phyloP scores from a whole-genome alignment of 2,329 filamentous ascomycete genomes.

The Botrytis tulipae region DNA sequence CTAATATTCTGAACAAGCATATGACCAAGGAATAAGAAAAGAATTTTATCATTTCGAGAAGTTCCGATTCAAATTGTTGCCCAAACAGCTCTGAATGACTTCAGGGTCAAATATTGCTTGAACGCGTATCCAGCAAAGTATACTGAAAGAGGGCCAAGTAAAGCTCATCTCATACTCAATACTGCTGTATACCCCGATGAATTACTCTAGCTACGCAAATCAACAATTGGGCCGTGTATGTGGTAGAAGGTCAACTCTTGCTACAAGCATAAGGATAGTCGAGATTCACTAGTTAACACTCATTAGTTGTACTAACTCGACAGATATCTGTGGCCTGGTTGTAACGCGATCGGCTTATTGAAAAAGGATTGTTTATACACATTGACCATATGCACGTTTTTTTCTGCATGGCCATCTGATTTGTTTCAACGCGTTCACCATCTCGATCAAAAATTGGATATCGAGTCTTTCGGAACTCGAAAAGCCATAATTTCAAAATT shows the following conservation, averaged over 20 bases:
- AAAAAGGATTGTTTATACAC: background rate
- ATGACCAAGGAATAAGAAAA: background rate
- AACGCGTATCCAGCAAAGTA: background rate
- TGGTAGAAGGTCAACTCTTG: background rate
- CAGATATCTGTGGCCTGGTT: background rate
- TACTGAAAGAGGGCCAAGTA: background rate
- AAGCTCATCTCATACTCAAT: background rate
- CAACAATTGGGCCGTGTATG: too few relatives aligned
- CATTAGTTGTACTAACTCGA: background rate
- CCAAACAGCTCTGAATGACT: background rate
- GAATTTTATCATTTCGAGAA: background rate
- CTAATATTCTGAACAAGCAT: background rate
- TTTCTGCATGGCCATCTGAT: background rate
- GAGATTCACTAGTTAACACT: background rate
- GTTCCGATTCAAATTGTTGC: background rate
- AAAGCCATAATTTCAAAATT: background rate
- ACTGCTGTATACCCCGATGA: background rate
- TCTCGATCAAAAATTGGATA: background rate
- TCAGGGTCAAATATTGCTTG: background rate
- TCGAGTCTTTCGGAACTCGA: background rate
- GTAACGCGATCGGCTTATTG: background rate
- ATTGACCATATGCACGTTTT: background rate
- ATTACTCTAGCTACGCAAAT: background rate
- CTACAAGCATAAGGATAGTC: background rate
- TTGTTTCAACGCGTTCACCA: background rate